phyloP scores from a whole-genome alignment of 2,329 filamentous ascomycete species.

The Exophiala viscosa region DNA sequence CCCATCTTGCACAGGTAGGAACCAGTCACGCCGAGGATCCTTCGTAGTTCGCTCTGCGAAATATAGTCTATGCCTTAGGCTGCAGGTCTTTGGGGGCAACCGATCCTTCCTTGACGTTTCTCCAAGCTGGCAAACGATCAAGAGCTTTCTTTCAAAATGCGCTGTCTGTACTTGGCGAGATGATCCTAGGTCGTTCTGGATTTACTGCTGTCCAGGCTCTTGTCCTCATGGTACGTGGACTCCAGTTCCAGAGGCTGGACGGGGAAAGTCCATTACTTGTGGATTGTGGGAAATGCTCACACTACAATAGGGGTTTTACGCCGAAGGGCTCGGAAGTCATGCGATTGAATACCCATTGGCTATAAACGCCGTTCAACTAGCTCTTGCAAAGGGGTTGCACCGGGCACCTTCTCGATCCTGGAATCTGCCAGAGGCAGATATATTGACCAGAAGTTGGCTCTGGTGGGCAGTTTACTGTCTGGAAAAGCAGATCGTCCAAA shows the following conservation, averaged over 20 bases:
- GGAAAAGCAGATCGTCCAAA: constrained; percentile 7
- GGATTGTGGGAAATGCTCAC: neutral
- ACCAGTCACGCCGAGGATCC: neutral
- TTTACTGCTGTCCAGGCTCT: constrained; percentile 10
- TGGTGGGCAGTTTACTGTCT: constrained; percentile 12
- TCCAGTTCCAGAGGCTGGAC: neutral
- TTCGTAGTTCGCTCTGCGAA: constrained; percentile 12
- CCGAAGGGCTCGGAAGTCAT: constrained; percentile 4
- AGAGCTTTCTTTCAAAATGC: constrained; percentile 9
- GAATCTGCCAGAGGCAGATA: neutral
- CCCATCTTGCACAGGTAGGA: constrained; percentile 1
- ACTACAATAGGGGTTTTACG: constrained; percentile 3
- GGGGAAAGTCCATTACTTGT: neutral
- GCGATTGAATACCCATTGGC: constrained; percentile 6
- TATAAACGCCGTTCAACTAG: constrained; percentile 1
- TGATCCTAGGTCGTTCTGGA: constrained; percentile 7
- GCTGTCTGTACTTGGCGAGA: constrained; percentile 5
- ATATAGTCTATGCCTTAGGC: constrained; percentile 12
- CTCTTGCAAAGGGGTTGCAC: constrained; percentile 3
- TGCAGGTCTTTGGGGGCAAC: constrained; percentile 3
- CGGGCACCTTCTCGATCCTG: neutral
- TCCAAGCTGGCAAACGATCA: neutral
- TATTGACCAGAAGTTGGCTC: neutral
- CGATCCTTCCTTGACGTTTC: neutral
- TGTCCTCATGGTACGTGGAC: constrained; percentile 4